Evolutionary conservation across 1,284 basidiomycete genomes (phyloP), one percentile per base, ranked within the genome.

Genomic region (Ceraceosorus guamensis): DNA sequence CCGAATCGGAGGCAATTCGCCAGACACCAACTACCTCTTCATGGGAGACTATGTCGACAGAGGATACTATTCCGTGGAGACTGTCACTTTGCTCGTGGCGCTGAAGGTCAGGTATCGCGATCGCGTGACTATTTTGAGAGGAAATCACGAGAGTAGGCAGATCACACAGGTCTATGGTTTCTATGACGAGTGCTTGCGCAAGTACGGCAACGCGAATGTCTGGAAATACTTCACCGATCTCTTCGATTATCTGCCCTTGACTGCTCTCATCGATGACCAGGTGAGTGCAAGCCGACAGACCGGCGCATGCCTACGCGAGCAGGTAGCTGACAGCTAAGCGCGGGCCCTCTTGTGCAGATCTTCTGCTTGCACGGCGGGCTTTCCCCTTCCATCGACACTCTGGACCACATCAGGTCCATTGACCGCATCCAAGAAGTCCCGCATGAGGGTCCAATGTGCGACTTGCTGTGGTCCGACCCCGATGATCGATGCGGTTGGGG

Each of bases 41-140:
- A 99, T 99, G 95, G 95, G 95, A 47, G 93, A 99, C 82, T 98
- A 97, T 76, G 95, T 98, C 68, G 95, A 98, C 81, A 86, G 95
- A 75, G 93, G 93, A 32, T 98, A 97, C 82, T 98, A 98, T 81
- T 96, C 91, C 14, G 95, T 99, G 53, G 93, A 99, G 80, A 98
- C 93, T 1, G 92, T 99, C 67, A 96, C 92, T 16, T 82, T 98
- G n/a, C 87, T 99, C 54, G 91, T 99, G 53, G 91, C 93, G 14
- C 84, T 97, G 78, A 99, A 99, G 81, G 83, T 99, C 61, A 87
- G 95, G 71, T 98, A 98, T 81, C 89, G 91, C 63, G 93, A 98
- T 79, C 88, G 95, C 53, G 91, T 98, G 67, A 98, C 95, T 60
- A 96, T 99, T 77, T 82, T 99, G 50, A 87, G 93, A 61, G 93